Base-by-base conservation (phyloP, 768 basidiomycete species). In the Punctularia strigosozonata region DNA sequence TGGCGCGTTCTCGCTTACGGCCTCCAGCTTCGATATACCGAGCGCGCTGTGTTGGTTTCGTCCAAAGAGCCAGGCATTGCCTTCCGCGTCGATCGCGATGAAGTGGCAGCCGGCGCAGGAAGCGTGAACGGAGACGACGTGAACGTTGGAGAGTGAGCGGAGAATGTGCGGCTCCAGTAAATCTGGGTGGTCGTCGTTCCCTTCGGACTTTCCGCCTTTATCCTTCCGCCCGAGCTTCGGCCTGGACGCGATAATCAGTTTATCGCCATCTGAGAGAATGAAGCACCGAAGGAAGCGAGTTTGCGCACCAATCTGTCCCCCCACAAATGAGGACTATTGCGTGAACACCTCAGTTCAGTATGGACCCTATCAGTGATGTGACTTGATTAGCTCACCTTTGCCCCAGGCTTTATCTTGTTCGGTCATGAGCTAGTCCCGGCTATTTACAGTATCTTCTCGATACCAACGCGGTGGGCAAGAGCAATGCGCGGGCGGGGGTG, bases 61-160 rank as follows among this genome's bases (percentile, higher is more conserved):
- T 5, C 94, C 94, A 53, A 92, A 87, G 49, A 97, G 58, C 80
- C 88, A 91, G 6, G 90, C 94, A 26, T 73, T 68, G 5, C 89
- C 90, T 38, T 79, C 70, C 18, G 69, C 48, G 61, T 86, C 84
- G 45, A 91, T 56, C 12, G 67, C 76, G 30, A 90, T 74, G 48
- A 73, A 79, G 53, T 90, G 85, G 52, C 83, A 88, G 5, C 75
- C 75, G 7, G 64, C 70, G 48, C 83, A 85, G 2, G 83, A 81
- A 7, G 84, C 70, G 56, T 91, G 79, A 37, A 91, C 59, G 6
- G 81, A 83, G 17, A 65, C 59, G 7, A 71, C 66, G 53, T 79
- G 75, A 60, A 92, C 68, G 55, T 92, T 91, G 54, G 75, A 69
- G 23, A 97, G 65, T 1, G 89, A 86, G 41, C 94, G 84, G 14